Conservation (phyloP, 1,284 basidiomycete genomes). For the Phylloboletellus chloephorus region DNA sequence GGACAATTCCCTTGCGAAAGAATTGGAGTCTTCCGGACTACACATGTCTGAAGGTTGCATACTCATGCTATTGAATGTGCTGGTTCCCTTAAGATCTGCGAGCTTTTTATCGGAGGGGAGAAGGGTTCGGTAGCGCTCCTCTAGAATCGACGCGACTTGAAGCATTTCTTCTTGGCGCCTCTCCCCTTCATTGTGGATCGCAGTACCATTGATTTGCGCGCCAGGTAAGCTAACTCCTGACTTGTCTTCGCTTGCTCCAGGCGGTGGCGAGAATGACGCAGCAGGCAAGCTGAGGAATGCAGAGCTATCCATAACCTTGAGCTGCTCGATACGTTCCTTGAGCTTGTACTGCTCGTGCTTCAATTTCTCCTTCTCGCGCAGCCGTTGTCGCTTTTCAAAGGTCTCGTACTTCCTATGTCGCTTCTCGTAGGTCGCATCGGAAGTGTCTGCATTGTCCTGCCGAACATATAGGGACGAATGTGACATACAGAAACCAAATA, state of each 20-base stretch:
- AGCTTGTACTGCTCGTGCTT: slow-evolving; percentile 89
- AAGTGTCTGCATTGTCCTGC: slow-evolving; percentile 60
- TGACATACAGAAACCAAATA: slow-evolving; percentile 14
- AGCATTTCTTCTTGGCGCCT: slow-evolving; percentile 66
- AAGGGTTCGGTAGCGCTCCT: slow-evolving; percentile 64
- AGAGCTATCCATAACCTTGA: slow-evolving; percentile 64
- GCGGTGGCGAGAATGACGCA: slow-evolving; percentile 44
- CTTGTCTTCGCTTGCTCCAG: slow-evolving; percentile 27
- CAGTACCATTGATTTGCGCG: slow-evolving; percentile 37
- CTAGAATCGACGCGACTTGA: slow-evolving; percentile 55
- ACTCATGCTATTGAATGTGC: slow-evolving; percentile 13
- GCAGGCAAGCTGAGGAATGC: slow-evolving; percentile 62
- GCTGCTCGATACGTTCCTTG: slow-evolving; percentile 80
- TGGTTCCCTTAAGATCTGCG: slow-evolving; percentile 25
- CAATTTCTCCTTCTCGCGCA: slow-evolving; percentile 86
- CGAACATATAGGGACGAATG: slow-evolving; percentile 7
- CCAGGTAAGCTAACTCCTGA: slow-evolving; percentile 30
- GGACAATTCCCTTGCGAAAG: slow-evolving; percentile 9
- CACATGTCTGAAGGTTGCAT: slow-evolving; percentile 16
- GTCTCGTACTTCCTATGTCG: slow-evolving; percentile 83
- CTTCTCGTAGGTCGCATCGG: slow-evolving; percentile 79
- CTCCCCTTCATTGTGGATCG: slow-evolving; percentile 58
- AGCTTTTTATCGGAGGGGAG: slow-evolving; percentile 57
- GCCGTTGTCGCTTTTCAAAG: slow-evolving; percentile 78
- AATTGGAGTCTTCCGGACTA: slow-evolving; percentile 15